Evolutionary conservation across 345 rosid species (phyloP).

Genomic region (Draba incana): DNA sequence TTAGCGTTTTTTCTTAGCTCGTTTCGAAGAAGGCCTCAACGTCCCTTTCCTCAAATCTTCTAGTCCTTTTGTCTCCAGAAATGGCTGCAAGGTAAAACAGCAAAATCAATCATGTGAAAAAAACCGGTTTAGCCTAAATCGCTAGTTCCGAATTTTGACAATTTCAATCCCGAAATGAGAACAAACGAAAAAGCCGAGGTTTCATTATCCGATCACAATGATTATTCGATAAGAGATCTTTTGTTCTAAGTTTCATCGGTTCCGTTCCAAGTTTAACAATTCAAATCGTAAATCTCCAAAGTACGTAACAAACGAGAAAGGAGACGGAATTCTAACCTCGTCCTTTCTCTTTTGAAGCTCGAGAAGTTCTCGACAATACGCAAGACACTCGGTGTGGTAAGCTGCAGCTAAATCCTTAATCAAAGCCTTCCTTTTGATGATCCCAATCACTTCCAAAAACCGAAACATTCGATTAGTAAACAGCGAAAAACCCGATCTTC

Average conservation of each 20-base stretch:
- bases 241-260: no score
- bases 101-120: slow-evolving; percentile 3
- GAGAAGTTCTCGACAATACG: slow-evolving; percentile 77
- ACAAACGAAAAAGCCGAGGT: no score
- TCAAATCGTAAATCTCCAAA: no score
- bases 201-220: no score
- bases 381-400: slow-evolving; percentile 81
- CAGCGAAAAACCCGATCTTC: background rate
- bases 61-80: slow-evolving; percentile 53
- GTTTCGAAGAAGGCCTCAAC: slow-evolving; percentile 57
- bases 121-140: background rate
- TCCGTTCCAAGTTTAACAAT: no score
- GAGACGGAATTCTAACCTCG: slow-evolving; percentile 53
- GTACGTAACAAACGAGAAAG: no score
- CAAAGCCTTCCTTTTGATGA: slow-evolving; percentile 92
- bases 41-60: slow-evolving; percentile 73
- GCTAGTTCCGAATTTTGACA: slow-evolving; percentile 6
- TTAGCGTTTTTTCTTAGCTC: slow-evolving; percentile 70
- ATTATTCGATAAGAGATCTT: no score
- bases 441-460: slow-evolving; percentile 74
- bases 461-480: slow-evolving; percentile 15
- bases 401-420: slow-evolving; percentile 88
- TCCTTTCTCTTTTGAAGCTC: slow-evolving; percentile 77
- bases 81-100: slow-evolving; percentile 61
- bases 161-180: background rate